Evolutionary conservation across 139 green algal genomes (phyloP), one percentile per base, ranked within the genome.

Genomic region (Coccomyxa sp.): DNA sequence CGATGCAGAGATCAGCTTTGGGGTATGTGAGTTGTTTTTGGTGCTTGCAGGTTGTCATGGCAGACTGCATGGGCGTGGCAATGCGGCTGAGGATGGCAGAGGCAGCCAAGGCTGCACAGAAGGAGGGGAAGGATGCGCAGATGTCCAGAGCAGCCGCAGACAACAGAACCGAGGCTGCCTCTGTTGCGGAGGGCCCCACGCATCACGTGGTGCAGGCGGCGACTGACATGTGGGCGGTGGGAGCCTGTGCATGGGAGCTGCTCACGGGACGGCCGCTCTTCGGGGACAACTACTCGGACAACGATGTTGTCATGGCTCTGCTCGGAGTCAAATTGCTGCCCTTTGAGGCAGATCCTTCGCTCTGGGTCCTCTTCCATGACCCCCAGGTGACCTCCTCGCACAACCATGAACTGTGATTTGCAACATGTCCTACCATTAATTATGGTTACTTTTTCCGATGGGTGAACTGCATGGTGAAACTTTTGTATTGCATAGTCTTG

Each of bases 241-340:
- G 82, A 27, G 71, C 79, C 28, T 25, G 81, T 10, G 82, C 82
- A 31, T 85, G 82, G 82, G 74, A 81, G 10, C 82, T 85, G 71
- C 27, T 85, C 45, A 85, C 82, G 13, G 82, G 82, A 25, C 58
- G 57, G 15, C 82, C 74, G 27, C 74, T 80, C 45, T 85, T 85
- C 63, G 82, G 59, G 27, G 79, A 58, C 79, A 60, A 58, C 59
- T 58, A 28, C n/a, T 77, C 60, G 0, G 79, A 82, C 17, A 16
- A 82, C 59, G 25, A 82, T 18, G 79, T 82, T 13, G 25, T 51
- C 27, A 58, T 58, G 38, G 60, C 60, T 59, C 79, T 82, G 79
- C 79, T 82, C 25, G 79, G 79, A 18, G 25, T 82, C 60, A 38
- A 45, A 27, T 9, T 30, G n/a, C 60, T 82, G 59, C 79, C 79